A percentile compares a stretch with the other conserved stretches of the same genome.
Evolutionary conservation across 2,329 filamentous ascomycete genomes (phyloP).

Genomic region (Botrytis medusae): DNA sequence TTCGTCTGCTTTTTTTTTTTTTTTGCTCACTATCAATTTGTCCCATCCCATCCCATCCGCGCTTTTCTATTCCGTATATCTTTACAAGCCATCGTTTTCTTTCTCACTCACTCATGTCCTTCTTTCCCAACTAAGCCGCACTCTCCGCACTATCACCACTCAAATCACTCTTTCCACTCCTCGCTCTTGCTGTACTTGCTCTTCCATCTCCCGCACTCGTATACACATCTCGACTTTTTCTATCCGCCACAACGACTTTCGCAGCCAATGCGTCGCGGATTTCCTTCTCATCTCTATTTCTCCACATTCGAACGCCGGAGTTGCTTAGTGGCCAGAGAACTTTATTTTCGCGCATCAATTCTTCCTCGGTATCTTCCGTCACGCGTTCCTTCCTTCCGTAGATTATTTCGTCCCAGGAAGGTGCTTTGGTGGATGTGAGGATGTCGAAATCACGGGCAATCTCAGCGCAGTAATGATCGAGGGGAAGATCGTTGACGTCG

Average conservation of each 20-base stretch:
- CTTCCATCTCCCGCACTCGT: not conserved
- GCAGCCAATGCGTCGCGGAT: slow-evolving; percentile 41
- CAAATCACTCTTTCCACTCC: slow-evolving; percentile 11
- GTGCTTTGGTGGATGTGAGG: slow-evolving; percentile 44
- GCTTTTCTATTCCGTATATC: not conserved
- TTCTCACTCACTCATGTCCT: not conserved
- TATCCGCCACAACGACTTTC: slow-evolving; percentile 33
- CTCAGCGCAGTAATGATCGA: slow-evolving; percentile 75
- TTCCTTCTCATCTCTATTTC: slow-evolving; percentile 45
- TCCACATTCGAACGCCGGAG: slow-evolving; percentile 47
- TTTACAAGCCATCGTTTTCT: not conserved
- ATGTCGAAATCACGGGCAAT: slow-evolving; percentile 73
- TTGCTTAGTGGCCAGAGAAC: slow-evolving; percentile 43
- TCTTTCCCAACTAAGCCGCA: not conserved
- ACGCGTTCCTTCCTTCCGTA: slow-evolving; percentile 15
- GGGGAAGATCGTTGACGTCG: slow-evolving; percentile 78
- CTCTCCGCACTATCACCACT: not conserved
- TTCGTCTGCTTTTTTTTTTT: not conserved
- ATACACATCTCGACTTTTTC: not conserved
- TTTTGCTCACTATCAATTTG: not conserved
- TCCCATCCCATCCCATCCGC: not conserved
- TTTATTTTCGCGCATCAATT: slow-evolving; percentile 34
- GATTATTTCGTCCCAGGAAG: slow-evolving; percentile 31
- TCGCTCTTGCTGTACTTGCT: not conserved
- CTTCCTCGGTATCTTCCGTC: not conserved